Evolutionary conservation across 371 early-diverging fungal species (phyloP), one percentile per base, ranked within the genome.

Genomic region (Dentiscutata heterogama): DNA sequence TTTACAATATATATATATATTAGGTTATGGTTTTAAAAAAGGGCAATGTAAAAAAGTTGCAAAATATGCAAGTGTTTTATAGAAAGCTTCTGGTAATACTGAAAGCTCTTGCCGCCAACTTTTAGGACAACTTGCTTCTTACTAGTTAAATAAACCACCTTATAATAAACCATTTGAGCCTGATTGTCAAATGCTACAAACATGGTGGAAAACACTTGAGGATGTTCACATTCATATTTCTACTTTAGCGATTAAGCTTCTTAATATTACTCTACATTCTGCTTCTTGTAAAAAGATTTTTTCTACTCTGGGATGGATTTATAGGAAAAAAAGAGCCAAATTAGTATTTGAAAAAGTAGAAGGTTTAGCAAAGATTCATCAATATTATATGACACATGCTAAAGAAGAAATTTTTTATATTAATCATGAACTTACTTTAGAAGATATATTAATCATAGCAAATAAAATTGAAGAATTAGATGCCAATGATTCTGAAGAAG

Each of bases 241-340:
- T 13, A 1, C 46, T 14, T 27, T 72, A 27, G 20, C 73, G 13
- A 72, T 14, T 50, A 72, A 72, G 51, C 25, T 72, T 11, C 51
- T 72, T 13, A 22, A 46, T 50, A 27, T 72, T 27, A 53, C 39
- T 72, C 31, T 53, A 2, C 25, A 72, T 51, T 11, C 18, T 14
- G 73, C 53, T 53, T n/a, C 53, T 25, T 54, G 54, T 54, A 18
- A 72, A 72, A 51, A 29, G 22, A 18, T 72, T 50, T 72, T 10
- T 8, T 72, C 54, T 50, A 16, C 2, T 27, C 39, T 72, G 20
- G 54, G 73, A 51, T 53, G 54, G 27, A 22, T 53, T 72, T 72
- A 72, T 72, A 18, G 35, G 51, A 72, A 67, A 10, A 42, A 42
- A 42, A 42, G 42, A 42, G 42, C 42, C 42, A 42, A 42, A 42